A percentile compares a stretch with the other conserved stretches of the same genome.
Evolutionary conservation across 129 eudicot species (phyloP).

Genomic region (Calendula officinalis): DNA sequence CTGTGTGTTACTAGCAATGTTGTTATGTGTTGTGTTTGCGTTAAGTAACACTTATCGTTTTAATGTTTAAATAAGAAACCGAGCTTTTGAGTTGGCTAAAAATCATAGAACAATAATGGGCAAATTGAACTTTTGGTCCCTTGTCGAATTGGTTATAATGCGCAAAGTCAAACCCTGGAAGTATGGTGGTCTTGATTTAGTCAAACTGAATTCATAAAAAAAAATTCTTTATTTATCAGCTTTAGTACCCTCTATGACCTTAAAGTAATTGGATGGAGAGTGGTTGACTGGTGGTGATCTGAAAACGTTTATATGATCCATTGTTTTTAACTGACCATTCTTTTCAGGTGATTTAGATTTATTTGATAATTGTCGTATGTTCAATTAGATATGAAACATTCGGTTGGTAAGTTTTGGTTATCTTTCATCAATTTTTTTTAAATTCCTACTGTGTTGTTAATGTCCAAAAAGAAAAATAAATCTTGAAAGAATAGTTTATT

Average conservation of each 20-base stretch:
- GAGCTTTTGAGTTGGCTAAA: neutral
- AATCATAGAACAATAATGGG: neutral
- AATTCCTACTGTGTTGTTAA: too few relatives aligned
- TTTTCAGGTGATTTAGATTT: neutral
- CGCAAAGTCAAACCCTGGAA: neutral
- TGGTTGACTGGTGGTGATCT: too few relatives aligned
- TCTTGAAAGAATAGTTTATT: neutral
- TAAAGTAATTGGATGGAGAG: too few relatives aligned
- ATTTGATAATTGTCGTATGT: neutral
- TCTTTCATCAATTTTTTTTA: neutral
- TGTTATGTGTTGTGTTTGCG: neutral
- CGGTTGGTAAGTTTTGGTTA: neutral
- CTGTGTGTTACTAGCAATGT: too few relatives aligned
- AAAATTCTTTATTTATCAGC: slow-evolving; percentile 4
- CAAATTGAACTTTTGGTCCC: neutral
- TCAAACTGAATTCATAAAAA: neutral
- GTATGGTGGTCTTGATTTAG: neutral
- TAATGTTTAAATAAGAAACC: neutral
- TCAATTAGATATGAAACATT: neutral
- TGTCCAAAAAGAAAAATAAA: neutral
- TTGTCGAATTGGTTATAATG: neutral
- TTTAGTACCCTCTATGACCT: neutral
- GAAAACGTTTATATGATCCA: neutral
- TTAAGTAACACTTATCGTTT: neutral
- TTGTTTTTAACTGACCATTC: neutral